These are phyloP conservation scores for Arthroderma uncinatum DNA, from an alignment of 2,329 filamentous ascomycete species.

Conservation along the genomic window DNA sequence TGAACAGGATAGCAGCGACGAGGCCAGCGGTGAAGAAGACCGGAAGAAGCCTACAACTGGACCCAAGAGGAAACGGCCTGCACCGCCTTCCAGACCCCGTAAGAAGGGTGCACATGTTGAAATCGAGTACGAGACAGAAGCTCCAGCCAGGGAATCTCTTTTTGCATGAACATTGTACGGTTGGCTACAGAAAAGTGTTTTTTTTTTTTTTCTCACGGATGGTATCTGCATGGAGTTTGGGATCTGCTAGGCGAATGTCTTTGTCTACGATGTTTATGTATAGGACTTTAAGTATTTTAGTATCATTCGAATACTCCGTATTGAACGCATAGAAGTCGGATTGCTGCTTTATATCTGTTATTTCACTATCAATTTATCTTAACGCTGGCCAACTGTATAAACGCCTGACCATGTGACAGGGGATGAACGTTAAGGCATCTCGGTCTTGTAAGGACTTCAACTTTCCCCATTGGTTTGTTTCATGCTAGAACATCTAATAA, in stretches of 20 bases:
- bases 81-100: constrained; percentile 43
- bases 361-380: too few relatives aligned
- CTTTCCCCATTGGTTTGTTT: background rate
- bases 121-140: constrained; percentile 69
- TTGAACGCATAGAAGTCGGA: background rate
- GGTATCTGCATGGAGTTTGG: constrained; percentile 4
- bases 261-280: background rate
- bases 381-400: too few relatives aligned
- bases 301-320: background rate
- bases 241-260: background rate
- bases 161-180: constrained; percentile 25
- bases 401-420: background rate
- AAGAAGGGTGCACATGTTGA: constrained; percentile 57
- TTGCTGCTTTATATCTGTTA: too few relatives aligned
- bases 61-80: constrained; percentile 47
- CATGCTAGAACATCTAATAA: background rate
- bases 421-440: background rate
- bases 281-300: background rate
- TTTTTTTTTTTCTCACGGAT: background rate
- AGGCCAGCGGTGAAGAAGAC: constrained; percentile 43
- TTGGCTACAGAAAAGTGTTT: constrained; percentile 4
- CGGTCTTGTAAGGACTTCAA: background rate
- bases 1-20: constrained; percentile 46
- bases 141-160: constrained; percentile 43
- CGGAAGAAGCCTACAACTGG: constrained; percentile 34